A percentile compares a stretch with the other conserved stretches of the same genome.
Conservation (phyloP, 2,329 filamentous ascomycete species). For the Cladosporium colombiae region DNA sequence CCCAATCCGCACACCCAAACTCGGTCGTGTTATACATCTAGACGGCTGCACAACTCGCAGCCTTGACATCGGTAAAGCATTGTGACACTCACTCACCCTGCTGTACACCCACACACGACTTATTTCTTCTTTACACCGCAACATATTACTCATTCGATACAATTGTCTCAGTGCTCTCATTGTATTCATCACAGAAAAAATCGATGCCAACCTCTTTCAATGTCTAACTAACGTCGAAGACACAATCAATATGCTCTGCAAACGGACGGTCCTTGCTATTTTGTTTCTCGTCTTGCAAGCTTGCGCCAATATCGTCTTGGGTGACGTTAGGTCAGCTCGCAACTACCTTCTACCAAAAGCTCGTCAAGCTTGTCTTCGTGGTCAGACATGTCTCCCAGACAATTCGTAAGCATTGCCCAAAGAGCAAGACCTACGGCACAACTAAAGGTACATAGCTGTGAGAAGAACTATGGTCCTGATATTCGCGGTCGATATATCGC, state of each 20-base stretch:
- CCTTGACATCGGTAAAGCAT: background rate
- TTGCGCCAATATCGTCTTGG: constrained; percentile 52
- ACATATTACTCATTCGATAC: background rate
- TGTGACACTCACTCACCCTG: too few species aligned
- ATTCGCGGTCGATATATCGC: background rate
- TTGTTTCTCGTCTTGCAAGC: background rate
- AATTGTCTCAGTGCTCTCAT: background rate
- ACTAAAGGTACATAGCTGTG: background rate
- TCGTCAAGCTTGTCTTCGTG: constrained; percentile 38
- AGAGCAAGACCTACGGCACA: background rate
- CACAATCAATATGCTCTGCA: background rate
- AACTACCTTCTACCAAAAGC: constrained; percentile 30
- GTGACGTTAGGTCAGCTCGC: constrained; percentile 49
- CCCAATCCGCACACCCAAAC: background rate
- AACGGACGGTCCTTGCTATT: background rate
- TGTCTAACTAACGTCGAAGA: background rate
- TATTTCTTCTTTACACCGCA: background rate
- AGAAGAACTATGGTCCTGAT: background rate
- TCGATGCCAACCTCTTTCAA: background rate
- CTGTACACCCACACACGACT: background rate
- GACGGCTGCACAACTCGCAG: background rate
- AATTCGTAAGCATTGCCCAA: constrained; percentile 35
- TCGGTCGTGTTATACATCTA: background rate
- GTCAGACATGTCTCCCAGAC: constrained; percentile 40
- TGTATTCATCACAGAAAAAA: background rate